Evolutionary conservation across 2,329 filamentous ascomycete genomes (phyloP).

Genomic region (Amauroascus verrucosus): DNA sequence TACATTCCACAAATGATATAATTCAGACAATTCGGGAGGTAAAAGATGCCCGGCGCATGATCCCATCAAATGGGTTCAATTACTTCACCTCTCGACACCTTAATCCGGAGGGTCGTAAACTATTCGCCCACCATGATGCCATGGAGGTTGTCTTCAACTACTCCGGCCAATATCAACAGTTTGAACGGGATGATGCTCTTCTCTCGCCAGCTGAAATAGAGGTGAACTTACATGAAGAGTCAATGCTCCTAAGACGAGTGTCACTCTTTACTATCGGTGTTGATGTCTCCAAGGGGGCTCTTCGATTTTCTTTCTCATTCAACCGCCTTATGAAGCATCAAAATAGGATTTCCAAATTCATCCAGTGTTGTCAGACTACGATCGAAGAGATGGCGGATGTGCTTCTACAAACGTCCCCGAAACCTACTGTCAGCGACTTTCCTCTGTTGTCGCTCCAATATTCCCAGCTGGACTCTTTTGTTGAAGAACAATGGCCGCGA

Average conservation of each 20-base stretch:
- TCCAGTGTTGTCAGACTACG: background rate
- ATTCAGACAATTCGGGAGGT: slow-evolving; percentile 26
- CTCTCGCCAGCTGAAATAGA: background rate
- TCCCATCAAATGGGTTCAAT: slow-evolving; percentile 23
- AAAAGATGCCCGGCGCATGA: slow-evolving; percentile 30
- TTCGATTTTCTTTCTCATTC: background rate
- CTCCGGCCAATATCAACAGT: slow-evolving; percentile 17
- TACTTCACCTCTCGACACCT: slow-evolving; percentile 28
- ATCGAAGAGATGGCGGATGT: background rate
- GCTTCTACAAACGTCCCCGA: background rate
- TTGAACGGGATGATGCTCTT: background rate
- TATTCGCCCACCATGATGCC: slow-evolving; percentile 29
- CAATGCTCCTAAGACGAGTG: too few relatives aligned
- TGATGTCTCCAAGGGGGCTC: background rate
- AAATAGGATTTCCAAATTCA: background rate
- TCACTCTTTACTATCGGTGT: background rate
- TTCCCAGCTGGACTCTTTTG: background rate
- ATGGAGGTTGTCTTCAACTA: slow-evolving; percentile 37
- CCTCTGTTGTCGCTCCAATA: slow-evolving; percentile 1
- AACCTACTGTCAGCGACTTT: slow-evolving; percentile 1
- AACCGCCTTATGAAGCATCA: background rate
- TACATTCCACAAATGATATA: slow-evolving; percentile 17
- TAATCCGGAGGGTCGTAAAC: slow-evolving; percentile 20
- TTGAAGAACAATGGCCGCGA: background rate
- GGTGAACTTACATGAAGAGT: background rate